phyloP scores from a whole-genome alignment of 345 rosid species.

The Syzygium aromaticum region DNA sequence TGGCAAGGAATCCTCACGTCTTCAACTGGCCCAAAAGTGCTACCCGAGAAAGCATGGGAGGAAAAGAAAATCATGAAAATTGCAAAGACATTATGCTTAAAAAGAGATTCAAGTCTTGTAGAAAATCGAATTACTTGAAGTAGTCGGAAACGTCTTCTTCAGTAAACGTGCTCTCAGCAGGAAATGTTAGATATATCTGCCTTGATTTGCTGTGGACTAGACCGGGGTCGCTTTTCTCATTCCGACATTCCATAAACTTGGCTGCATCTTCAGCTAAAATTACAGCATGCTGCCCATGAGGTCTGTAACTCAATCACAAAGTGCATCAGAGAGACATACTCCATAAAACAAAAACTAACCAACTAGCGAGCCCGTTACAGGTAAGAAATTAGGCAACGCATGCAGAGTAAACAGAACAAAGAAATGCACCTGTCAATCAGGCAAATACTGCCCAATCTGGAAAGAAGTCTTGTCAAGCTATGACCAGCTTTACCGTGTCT shows the following conservation, averaged over 20 bases:
- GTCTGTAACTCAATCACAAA: conserved; percentile 26
- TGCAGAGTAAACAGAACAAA: neutral
- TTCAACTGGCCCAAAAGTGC: conserved; percentile 52
- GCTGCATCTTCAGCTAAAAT: conserved; percentile 49
- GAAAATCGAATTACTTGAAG: conserved; percentile 24
- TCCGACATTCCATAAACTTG: conserved; percentile 28
- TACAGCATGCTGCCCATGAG: conserved; percentile 70
- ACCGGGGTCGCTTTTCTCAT: conserved; percentile 36
- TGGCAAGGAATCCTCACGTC: conserved; percentile 75
- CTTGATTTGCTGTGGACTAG: conserved; percentile 38
- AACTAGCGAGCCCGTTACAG: neutral
- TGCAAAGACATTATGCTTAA: neutral
- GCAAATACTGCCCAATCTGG: conserved; percentile 34
- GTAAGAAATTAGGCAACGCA: neutral
- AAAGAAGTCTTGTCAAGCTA: conserved; percentile 60
- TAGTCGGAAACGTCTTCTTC: conserved; percentile 63
- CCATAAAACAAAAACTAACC: neutral
- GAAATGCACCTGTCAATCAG: conserved; percentile 45
- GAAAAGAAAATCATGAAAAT: neutral
- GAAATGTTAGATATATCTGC: conserved; percentile 63
- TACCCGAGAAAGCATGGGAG: conserved; percentile 6
- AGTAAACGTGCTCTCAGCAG: conserved; percentile 53
- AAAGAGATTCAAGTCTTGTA: neutral
- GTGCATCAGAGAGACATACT: neutral
- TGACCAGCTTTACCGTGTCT: conserved; percentile 66